These are phyloP conservation scores for Podaxis sp. DNA, from an alignment of 768 basidiomycete species.

Conservation along the genomic window DNA sequence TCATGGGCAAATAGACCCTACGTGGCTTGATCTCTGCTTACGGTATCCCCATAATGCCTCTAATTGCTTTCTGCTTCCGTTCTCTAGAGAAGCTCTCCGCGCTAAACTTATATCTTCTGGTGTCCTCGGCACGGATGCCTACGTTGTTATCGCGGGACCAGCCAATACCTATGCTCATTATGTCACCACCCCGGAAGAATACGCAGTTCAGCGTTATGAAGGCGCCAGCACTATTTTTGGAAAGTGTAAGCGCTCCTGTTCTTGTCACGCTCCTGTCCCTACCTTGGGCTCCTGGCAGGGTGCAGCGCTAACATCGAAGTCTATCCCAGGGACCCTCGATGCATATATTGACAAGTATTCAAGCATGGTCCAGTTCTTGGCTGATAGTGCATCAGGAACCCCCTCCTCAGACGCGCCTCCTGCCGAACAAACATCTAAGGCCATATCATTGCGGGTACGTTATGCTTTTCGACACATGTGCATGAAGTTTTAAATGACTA, in stretches of 20 bases:
- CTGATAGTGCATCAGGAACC: slow-evolving; percentile 43
- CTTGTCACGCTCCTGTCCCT: background rate
- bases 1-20: background rate
- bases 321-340: slow-evolving; percentile 62
- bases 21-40: slow-evolving; percentile 22
- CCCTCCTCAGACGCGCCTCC: slow-evolving; percentile 68
- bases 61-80: slow-evolving; percentile 2
- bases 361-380: slow-evolving; percentile 63
- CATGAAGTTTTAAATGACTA: background rate
- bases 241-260: slow-evolving; percentile 48
- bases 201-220: slow-evolving; percentile 74
- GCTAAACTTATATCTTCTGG: slow-evolving; percentile 61
- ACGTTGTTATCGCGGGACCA: slow-evolving; percentile 80
- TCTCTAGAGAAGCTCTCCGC: slow-evolving; percentile 62
- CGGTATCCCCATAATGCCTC: slow-evolving; percentile 6
- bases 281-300: background rate
- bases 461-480: background rate
- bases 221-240: slow-evolving; percentile 82
- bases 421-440: slow-evolving; percentile 59
- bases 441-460: slow-evolving; percentile 65
- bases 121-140: slow-evolving; percentile 64
- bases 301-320: background rate
- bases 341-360: slow-evolving; percentile 79
- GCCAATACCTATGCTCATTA: slow-evolving; percentile 81
- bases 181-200: slow-evolving; percentile 72